Evolutionary conservation across 257 asterid genomes (phyloP), one percentile per base, ranked within the genome.

Genomic region (Nicotiana benthamiana): DNA sequence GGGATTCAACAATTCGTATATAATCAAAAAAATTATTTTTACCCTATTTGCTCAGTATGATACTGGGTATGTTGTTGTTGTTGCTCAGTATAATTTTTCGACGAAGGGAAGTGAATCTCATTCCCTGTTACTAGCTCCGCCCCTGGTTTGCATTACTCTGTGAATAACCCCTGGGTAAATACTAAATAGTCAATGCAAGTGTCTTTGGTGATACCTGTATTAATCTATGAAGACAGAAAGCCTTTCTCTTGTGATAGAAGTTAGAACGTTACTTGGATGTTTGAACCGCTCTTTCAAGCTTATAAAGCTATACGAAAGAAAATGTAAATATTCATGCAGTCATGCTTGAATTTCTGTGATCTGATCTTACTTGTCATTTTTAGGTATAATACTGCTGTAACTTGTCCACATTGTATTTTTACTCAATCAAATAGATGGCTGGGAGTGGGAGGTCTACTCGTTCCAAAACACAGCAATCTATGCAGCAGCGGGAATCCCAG

Each of bases 371-470:
- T 74, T 48, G 61, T 24, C 78, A 48, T 74, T 59, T 59, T 24
- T 24, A 48, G 78, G 43, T 2, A 32, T 28, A 70, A 22, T 68
- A 13, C 59, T 70, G 59, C 57, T 27, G 34, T 83, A 36, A 53
- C n/a, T 60, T 78, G 28, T 18, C 16, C 51, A 61, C 20, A 64
- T 63, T 52, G 3, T 82, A 79, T 79, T 80, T 74, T 48, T 74
- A 12, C 7, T 74, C 40, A 40, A 84, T 80, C 76, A 84, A 80
- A 64, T 80, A 89, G 93, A 93, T 93, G 98, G 83, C 93, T 22
- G 85, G 88, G 82, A 91, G 93, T 22, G 84, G 88, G 82, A 90
- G 93, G 80, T 27, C 90, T 63, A 85, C 95, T 83, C 97, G 93
- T 77, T 84, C 85, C 24, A 87, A 83, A 87, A 89, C 87, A 81